Base-by-base conservation (phyloP, 139 green algal genomes). In the Zygnema circumcarinatum region DNA sequence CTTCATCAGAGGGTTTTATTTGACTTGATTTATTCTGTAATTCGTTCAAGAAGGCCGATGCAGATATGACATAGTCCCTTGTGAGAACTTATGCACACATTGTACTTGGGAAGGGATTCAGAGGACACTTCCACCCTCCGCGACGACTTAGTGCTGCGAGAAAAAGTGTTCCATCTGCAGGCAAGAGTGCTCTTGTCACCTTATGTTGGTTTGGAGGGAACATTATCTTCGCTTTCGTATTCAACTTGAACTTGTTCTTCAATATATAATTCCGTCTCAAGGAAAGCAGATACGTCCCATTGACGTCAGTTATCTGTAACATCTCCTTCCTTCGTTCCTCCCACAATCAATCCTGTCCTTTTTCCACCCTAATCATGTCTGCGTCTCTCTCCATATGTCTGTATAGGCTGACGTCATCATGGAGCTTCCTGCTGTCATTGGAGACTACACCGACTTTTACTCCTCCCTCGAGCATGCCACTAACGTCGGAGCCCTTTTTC, bases 361-460 rank as follows among this genome's bases (percentile, higher is more conserved):
- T 16, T 3, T 16, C 69, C 69, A 41, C 69, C 35, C 7, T 29
- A 41, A 41, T 78, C 35, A 72, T 72, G 29, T n/a, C 56, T 72
- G 56, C 56, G 25, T 72, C 25, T 72, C 56, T 72, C n/a, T n/a
- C n/a, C n/a, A n/a, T n/a, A n/a, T n/a, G n/a, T 79, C 72, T 79
- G 72, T 2, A 29, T 54, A 85, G 78, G 3, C 40, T 7, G 82
- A 93, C 1, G 96, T 95, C 0, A 41, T 31, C 1, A 96, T 98
- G 94, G 90, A 93, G 56, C 85, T 98, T 72, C 96, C 96, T 1
- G 91, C 91, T 0, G 2, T 31, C 3, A 94, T 98, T 36, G 95
- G 95, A 0, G 95, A 98, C 92, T 99, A 98, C 93, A 99, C 96
- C 1, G 96, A 99, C 92, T 99, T 99, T 74, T 99, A 98, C 88